Evolutionary conservation across 169 alveolate genomes (phyloP), one percentile per base, ranked within the genome.

Genomic region (Plasmodium berghei): DNA sequence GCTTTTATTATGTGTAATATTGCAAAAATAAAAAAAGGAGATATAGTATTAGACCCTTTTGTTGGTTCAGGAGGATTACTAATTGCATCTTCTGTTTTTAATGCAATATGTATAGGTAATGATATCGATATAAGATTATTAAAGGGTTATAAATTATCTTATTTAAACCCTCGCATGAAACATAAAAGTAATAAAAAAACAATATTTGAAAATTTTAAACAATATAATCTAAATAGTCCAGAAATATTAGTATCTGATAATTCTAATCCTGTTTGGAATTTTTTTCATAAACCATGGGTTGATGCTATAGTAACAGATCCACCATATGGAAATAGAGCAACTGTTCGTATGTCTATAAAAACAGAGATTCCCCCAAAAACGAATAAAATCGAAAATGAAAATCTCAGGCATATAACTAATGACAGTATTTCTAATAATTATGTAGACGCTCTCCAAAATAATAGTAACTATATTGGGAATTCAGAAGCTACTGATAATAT

Each of bases 291-390:
- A 97, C 96, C 93, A 42, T 96, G 96, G 95, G 97, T 98, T 64
- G 99, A 98, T 95, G 97, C 98, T 5, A 97, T 98, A 28, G 94
- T 98, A 26, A 96, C 99, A 56, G 99, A 98, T 87, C 99, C 99
- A 20, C 99, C 99, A 18, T 98, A 98, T 94, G 99, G 99, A 1
- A 95, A 74, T 49, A 86, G 91, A 52, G 91, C 91, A 59, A 58
- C 91, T 2, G 74, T 86, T 26, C 80, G 91, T 10, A 70, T 70
- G 26, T 58, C 75, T 55, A 40, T 70, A 4, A 83, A 24, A 18
- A 66, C 24, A 9, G 22, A 14, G 5, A 26, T 12, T 2, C 5
- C n/a, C 10, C 14, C n/a, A 62, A 46, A 5, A 52, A 16, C 24
- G 5, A 18, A 48, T 8, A 9, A 45, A 34, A 20, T 24, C 2